A percentile compares a stretch with the other conserved stretches of the same genome.
Conservation (phyloP, 257 asterid genomes). For the Jaltomata sinuosa region DNA sequence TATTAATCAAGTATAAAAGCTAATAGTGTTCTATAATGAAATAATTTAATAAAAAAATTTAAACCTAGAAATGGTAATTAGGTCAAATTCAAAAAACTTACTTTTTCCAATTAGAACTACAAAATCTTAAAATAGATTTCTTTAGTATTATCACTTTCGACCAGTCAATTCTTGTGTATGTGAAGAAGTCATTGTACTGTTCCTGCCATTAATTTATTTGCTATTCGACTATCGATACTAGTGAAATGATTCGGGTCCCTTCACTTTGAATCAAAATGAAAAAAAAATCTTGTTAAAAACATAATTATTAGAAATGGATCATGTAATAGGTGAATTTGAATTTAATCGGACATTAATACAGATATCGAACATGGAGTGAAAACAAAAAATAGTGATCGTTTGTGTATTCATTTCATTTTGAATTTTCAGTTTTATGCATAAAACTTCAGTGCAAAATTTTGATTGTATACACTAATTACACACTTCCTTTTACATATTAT, state of each 20-base stretch:
- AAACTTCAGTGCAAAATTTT: neutral
- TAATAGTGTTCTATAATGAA: too few relatives aligned
- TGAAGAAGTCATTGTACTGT: neutral
- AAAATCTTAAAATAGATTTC: neutral
- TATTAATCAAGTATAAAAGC: too few relatives aligned
- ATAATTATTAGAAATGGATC: too few relatives aligned
- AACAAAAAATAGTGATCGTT: too few relatives aligned
- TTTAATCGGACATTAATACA: too few relatives aligned
- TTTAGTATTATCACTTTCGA: neutral
- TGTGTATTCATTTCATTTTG: neutral
- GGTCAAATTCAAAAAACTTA: neutral
- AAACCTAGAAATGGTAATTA: neutral
- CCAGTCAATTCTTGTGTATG: neutral
- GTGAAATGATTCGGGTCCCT: too few relatives aligned
- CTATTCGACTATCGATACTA: neutral
- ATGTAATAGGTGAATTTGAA: too few relatives aligned
- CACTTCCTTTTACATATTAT: neutral
- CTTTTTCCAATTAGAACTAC: neutral
- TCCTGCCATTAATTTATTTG: neutral
- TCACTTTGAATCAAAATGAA: too few relatives aligned
- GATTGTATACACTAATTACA: neutral
- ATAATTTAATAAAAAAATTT: neutral
- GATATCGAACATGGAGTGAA: too few relatives aligned
- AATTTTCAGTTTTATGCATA: neutral
- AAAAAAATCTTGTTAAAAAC: too few relatives aligned